Evolutionary conservation across 2,329 filamentous ascomycete species (phyloP).

Genomic region (Aspergillus neoniger): DNA sequence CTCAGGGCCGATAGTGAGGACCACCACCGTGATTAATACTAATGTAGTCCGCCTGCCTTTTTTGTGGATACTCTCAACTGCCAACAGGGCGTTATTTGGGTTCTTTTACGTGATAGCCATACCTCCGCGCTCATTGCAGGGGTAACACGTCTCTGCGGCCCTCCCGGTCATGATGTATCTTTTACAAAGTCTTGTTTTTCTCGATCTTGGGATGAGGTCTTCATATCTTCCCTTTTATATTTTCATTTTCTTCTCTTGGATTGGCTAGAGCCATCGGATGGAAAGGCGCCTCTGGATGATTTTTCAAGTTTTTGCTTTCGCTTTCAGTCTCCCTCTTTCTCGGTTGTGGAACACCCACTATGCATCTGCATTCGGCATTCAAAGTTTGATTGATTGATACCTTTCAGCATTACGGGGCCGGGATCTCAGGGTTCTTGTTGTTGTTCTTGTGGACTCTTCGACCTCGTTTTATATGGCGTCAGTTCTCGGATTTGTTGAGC

Average conservation of each 20-base stretch:
- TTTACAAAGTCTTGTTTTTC: conserved; percentile 15
- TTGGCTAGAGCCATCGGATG: conserved; percentile 17
- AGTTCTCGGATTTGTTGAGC: conserved; percentile 25
- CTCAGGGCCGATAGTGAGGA: conserved; percentile 27
- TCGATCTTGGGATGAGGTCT: conserved; percentile 18
- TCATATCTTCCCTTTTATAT: background rate
- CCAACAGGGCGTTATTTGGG: background rate
- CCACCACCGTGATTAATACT: conserved; percentile 18
- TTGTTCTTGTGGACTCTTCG: conserved; percentile 24
- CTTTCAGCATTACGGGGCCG: conserved; percentile 28
- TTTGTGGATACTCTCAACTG: background rate
- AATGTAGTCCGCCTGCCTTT: background rate
- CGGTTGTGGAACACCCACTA: conserved; percentile 17
- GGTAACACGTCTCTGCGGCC: background rate
- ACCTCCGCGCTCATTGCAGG: background rate
- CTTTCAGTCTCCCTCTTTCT: conserved; percentile 12
- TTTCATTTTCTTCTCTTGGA: conserved; percentile 8
- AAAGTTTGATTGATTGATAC: conserved; percentile 26
- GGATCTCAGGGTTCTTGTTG: conserved; percentile 25
- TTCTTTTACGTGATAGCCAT: background rate
- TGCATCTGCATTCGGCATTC: conserved; percentile 28
- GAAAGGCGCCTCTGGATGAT: conserved; percentile 25
- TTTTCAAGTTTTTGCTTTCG: conserved; percentile 17
- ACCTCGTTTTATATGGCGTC: conserved; percentile 30
- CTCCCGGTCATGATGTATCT: conserved; percentile 15